phyloP scores from a whole-genome alignment of 1,284 basidiomycete genomes.

The Malassezia pachydermatis region DNA sequence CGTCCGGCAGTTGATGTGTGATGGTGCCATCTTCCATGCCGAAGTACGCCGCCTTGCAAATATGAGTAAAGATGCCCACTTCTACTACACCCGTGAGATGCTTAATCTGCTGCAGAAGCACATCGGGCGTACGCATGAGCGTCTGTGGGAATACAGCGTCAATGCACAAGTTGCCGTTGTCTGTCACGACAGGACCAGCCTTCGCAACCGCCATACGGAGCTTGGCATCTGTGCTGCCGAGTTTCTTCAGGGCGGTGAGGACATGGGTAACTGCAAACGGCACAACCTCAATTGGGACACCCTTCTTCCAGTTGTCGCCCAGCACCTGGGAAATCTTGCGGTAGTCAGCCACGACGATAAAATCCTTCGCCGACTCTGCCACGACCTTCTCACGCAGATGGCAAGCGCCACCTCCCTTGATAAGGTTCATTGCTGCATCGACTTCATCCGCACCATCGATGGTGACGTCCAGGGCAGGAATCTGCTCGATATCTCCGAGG shows the following conservation, averaged over 20 bases:
- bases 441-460: constrained; percentile 97
- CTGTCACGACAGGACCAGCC: constrained; percentile 85
- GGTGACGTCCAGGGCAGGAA: constrained; percentile 80
- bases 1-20: constrained; percentile 31
- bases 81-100: constrained; percentile 77
- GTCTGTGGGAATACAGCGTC: constrained; percentile 39
- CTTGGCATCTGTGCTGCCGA: constrained; percentile 34
- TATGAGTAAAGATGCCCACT: constrained; percentile 80
- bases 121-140: constrained; percentile 34
- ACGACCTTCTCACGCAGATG: constrained; percentile 94
- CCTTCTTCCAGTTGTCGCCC: constrained; percentile 72
- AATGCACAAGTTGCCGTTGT: constrained; percentile 56
- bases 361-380: constrained; percentile 74
- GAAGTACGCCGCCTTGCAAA: constrained; percentile 94
- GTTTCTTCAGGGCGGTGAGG: constrained; percentile 28
- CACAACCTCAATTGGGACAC: constrained; percentile 89
- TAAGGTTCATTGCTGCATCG: constrained; percentile 75
- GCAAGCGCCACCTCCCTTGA: constrained; percentile 96
- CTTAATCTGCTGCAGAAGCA: constrained; percentile 38
- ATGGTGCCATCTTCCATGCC: constrained; percentile 57
- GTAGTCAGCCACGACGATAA: constrained; percentile 89
- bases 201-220: constrained; percentile 52
- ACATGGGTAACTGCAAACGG: constrained; percentile 87
- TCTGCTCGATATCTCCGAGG: constrained; percentile 66
- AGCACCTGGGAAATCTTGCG: constrained; percentile 67